A percentile compares a stretch with the other conserved stretches of the same genome.
Conservation (phyloP, 257 asterid genomes). For the Lantana camara region DNA sequence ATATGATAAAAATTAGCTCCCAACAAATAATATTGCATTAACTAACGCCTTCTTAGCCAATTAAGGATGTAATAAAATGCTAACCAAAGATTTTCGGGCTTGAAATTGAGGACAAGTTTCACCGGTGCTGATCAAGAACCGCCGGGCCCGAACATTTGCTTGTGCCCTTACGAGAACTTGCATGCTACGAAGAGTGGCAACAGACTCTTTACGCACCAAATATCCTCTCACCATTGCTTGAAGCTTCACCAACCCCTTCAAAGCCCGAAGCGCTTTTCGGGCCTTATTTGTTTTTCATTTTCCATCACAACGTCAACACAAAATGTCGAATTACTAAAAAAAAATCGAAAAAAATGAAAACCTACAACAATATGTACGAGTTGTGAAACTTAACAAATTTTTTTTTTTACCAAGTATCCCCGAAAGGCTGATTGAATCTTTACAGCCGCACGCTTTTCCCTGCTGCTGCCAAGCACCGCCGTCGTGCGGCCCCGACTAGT, state of each 20-base stretch:
- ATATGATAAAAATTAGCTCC: no score
- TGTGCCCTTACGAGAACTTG: slow-evolving; percentile 71
- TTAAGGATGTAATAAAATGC: no score
- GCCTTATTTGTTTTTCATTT: slow-evolving; percentile 33
- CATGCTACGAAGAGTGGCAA: slow-evolving; percentile 61
- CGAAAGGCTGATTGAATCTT: slow-evolving; percentile 64
- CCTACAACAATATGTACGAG: no score
- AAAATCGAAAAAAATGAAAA: not conserved
- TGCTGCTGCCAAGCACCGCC: slow-evolving; percentile 30
- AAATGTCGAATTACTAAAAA: not conserved
- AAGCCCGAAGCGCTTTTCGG: slow-evolving; percentile 66
- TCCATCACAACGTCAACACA: not conserved
- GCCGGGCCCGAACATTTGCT: slow-evolving; percentile 61
- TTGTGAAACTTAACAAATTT: not conserved
- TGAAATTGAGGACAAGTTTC: slow-evolving; percentile 33
- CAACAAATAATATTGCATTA: no score
- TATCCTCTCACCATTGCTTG: slow-evolving; percentile 70
- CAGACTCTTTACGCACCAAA: slow-evolving; percentile 61
- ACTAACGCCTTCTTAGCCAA: no score
- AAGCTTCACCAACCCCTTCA: slow-evolving; percentile 67
- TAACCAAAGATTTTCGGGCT: slow-evolving; percentile 46
- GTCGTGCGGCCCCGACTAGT: slow-evolving; percentile 47
- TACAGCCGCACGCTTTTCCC: slow-evolving; percentile 51
- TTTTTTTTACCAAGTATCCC: slow-evolving; percentile 56
- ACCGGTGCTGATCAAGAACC: slow-evolving; percentile 1